Conservation (phyloP, 1,284 basidiomycete species). For the Microbotryum scabiosae region DNA sequence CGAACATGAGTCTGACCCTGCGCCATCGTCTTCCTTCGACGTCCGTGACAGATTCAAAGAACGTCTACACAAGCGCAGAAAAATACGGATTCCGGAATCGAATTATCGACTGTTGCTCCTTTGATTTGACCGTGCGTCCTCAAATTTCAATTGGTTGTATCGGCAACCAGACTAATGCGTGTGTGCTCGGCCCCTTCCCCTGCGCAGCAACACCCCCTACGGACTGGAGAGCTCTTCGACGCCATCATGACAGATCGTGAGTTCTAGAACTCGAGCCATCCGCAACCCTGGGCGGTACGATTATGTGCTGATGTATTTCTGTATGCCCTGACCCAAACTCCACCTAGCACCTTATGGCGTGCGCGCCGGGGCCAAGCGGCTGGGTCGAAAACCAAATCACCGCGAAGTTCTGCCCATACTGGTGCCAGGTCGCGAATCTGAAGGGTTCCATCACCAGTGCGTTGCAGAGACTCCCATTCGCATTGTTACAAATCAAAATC, state of each 20-base stretch:
- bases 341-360: slow-evolving; percentile 64
- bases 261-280: background rate
- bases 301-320: no score
- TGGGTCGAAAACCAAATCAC: slow-evolving; percentile 55
- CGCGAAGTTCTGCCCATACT: slow-evolving; percentile 32
- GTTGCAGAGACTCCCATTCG: background rate
- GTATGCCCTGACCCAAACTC: background rate
- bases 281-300: no score
- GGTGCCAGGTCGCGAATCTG: slow-evolving; percentile 16
- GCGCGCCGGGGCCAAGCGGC: slow-evolving; percentile 86
- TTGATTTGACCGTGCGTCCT: slow-evolving; percentile 61
- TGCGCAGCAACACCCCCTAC: slow-evolving; percentile 61
- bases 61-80: slow-evolving; percentile 61
- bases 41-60: slow-evolving; percentile 44
- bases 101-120: slow-evolving; percentile 77
- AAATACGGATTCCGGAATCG: slow-evolving; percentile 73
- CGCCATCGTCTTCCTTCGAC: background rate
- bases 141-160: no score
- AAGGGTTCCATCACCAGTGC: slow-evolving; percentile 22
- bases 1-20: background rate
- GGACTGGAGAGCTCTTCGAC: slow-evolving; percentile 81
- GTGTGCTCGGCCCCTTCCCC: background rate
- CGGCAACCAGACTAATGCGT: background rate
- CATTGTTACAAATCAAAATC: slow-evolving; percentile 32
- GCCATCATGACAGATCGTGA: slow-evolving; percentile 83